Percentiles rank a stretch among this genome's conserved stretches.
Evolutionary conservation across 2,329 filamentous ascomycete species (phyloP).

Genomic region (Emmonsia crescens): DNA sequence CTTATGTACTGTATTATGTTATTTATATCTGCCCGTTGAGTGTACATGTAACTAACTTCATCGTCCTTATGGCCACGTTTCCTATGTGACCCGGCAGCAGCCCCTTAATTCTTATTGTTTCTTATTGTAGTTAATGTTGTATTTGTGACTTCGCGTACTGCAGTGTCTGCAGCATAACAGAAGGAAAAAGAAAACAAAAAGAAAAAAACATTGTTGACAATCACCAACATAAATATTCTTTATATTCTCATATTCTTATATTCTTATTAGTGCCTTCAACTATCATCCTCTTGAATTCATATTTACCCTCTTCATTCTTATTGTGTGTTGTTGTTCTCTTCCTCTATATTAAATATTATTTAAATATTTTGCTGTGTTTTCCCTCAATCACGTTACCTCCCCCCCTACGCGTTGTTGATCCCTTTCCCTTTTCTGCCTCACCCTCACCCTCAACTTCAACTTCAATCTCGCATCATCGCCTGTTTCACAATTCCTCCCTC

Average conservation of each 20-base stretch:
- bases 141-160: neutral
- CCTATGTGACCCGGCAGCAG: neutral
- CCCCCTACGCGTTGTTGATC: neutral
- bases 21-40: neutral
- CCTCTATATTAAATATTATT: too few relatives aligned
- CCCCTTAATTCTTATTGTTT: neutral
- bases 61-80: neutral
- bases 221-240: neutral
- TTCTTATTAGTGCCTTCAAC: neutral
- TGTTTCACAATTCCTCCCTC: constrained; percentile 7
- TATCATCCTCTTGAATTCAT: neutral
- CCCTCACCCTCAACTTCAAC: constrained; percentile 11
- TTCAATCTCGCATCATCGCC: constrained; percentile 4
- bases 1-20: neutral
- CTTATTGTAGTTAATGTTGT: neutral
- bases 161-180: neutral
- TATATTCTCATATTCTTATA: neutral
- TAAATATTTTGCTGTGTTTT: neutral
- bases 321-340: neutral
- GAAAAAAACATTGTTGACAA: neutral
- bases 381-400: constrained; percentile 3
- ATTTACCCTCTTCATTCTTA: neutral
- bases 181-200: neutral
- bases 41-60: too few relatives aligned
- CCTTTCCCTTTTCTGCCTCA: neutral